Conservation (phyloP, 768 basidiomycete species). For the Mycena floridula region DNA sequence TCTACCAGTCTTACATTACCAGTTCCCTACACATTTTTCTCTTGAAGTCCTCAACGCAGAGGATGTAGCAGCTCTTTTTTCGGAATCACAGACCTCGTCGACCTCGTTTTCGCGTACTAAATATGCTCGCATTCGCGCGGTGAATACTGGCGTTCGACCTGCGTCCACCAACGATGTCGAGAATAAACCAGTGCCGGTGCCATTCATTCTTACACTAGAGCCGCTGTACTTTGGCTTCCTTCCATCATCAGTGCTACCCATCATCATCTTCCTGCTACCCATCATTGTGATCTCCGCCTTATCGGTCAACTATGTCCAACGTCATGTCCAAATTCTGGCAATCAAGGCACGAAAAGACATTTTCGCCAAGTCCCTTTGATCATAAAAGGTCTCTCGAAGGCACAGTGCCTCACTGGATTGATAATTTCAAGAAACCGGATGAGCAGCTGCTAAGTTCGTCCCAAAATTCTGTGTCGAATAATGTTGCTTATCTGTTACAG, state of each 20-base stretch:
- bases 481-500: too few species aligned
- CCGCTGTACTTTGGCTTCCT: constrained; percentile 54
- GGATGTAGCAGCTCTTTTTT: constrained; percentile 2
- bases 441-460: too few species aligned
- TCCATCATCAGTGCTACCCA: constrained; percentile 52
- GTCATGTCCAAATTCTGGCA: too few species aligned
- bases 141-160: constrained; percentile 46
- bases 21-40: constrained; percentile 36
- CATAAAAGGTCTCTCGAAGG: too few species aligned
- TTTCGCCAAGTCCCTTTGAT: too few species aligned
- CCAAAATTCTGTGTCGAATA: too few species aligned
- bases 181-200: constrained; percentile 26
- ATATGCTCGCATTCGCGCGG: constrained; percentile 53
- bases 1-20: background rate
- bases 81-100: constrained; percentile 17
- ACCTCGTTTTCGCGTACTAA: constrained; percentile 40
- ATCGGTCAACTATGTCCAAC: too few species aligned
- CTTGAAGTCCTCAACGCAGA: constrained; percentile 26
- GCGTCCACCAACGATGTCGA: constrained; percentile 24
- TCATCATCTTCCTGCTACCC: too few species aligned
- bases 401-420: too few species aligned
- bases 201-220: constrained; percentile 51
- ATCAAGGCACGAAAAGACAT: too few species aligned
- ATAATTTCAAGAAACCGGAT: too few species aligned
- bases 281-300: too few species aligned